Evolutionary conservation across 805 yeast genomes (phyloP), one percentile per base, ranked within the genome.

Genomic region (Suhomyces xylopsoci): DNA sequence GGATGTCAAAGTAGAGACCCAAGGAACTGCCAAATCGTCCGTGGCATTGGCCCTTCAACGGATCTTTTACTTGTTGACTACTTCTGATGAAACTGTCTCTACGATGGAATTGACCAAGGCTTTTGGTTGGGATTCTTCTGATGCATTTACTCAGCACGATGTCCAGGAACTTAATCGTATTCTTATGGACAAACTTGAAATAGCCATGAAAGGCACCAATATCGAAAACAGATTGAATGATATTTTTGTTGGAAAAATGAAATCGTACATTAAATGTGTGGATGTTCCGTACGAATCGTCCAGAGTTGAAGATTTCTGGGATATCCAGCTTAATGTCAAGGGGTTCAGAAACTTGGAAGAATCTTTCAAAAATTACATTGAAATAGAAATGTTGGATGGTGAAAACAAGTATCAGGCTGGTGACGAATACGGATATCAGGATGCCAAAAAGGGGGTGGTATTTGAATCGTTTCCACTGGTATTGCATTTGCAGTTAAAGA

Each of bases 81-180:
- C 85, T 3, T 86, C 96, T 0, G 73, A 78, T 9, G 82, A 81
- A 19, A 88, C 97, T 0, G 82, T 93, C 4, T 93, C 89, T 54
- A 94, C 99, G 0, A 67, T 82, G 56, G 97, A 90, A 64, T 77
- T 94, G 50, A 94, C 99, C 0, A 82, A 83, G 54, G 86, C 97
- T 0, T 94, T 94, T 77, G 99, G 99, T 7, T 94, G 99, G 99
- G 97, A 91, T 65, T 81, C 89, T 8, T 85, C 87, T 5, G 99
- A 94, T 60, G 96, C 97, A 0, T 94, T 94, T 69, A 89, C 96
- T 2, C 99, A 94, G 70, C 98, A 94, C 70, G 99, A 94, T 67
- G 97, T 94, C 14, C 99, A 94, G 67, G 99, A 94, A 68, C 77
- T 94, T 66, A 91, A 92, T 66, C 84, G 99, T 61, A 91, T 94